Evolutionary conservation across 352 stramenopile genomes (phyloP), one percentile per base, ranked within the genome.

Genomic region (Phytophthora lateralis): DNA sequence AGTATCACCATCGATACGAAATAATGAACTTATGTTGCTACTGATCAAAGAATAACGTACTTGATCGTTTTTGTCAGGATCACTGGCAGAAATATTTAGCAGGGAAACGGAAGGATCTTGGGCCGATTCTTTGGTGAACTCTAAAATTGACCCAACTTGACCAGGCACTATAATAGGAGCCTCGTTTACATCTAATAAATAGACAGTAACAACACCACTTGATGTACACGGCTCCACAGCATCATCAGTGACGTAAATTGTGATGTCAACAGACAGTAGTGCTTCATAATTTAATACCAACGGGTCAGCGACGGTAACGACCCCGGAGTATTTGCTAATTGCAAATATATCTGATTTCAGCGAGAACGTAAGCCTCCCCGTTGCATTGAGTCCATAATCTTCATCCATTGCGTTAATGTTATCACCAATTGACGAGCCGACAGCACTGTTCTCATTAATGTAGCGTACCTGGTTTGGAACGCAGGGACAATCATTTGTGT

Each of bases 401-500:
- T 73, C 65, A 55, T 73, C 65, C 24, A 38, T 34, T 12, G 35
- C 60, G 41, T 47, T 17, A 14, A 73, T 66, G n/a, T 45, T 45
- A 3, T 49, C 52, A 7, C 59, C 76, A 37, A 86, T 62, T 4
- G 42, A 7, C 7, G 63, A 47, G 10, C 74, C 74, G 9, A 52
- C 4, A 2, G 26, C 17, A 53, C 66, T 83, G n/a, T 89, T 89
- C 48, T 89, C 79, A 0, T 57, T 27, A 0, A 86, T 59, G 17
- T 47, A 69, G 1, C 76, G 53, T 2, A 50, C 62, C 45, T 80
- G 68, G 0, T 14, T 49, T 8, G 27, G 43, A 29, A 89, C 60
- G 10, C 54, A 26, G 4, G 79, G 79, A 20, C 79, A 89, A 52
- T 89, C 79, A 38, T 89, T 89, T 0, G 64, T 61, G 30, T 89